Base-by-base conservation (phyloP, 306 rosid species). In the Vigna unguiculata region DNA sequence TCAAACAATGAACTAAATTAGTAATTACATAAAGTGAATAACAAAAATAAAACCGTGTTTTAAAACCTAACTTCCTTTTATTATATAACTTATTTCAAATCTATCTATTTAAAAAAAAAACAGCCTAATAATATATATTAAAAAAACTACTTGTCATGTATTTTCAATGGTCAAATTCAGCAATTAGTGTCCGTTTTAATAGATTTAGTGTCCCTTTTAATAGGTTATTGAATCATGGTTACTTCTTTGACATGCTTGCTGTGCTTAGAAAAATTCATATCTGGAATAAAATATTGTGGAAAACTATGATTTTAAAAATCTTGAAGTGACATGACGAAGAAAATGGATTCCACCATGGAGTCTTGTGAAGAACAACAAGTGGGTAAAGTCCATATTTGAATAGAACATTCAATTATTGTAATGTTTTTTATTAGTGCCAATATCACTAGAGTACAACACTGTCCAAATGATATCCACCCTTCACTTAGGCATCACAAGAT, bases 401-500 rank as follows among this genome's bases (percentile, higher is more conserved):
- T 21, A 75, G 43, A 48, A 75, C 49, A 32, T 48, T 49, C 41
- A 49, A 49, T 21, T 9, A 9, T 62, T 61, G 4, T 62, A 3
- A 41, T 4, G 15, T 32, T 75, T 16, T 24, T 3, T 30, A 38
- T 5, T 32, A 11, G 34, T 65, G 55, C 32, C 32, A 24, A 47
- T 25, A 25, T 21, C 65, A 9, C 49, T 53, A 77, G 57, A 17
- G 16, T 24, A 41, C 58, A 67, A 45, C 12, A 67, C 57, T 9
- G 22, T 8, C 25, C 46, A 67, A 43, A 16, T 41, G 4, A 54
- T 41, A 41, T 2, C 60, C 75, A 30, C n/a, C 46, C 47, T 2
- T 12, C n/a, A 54, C 54, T 17, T 15, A 10, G 55, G 14, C 20
- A 41, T 9, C 9, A 43, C 53, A 46, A 69, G 54, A 78, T 78